These are phyloP conservation scores for Carnegiea gigantea DNA, from an alignment of 179 eudicot species.

Conservation along the genomic window DNA sequence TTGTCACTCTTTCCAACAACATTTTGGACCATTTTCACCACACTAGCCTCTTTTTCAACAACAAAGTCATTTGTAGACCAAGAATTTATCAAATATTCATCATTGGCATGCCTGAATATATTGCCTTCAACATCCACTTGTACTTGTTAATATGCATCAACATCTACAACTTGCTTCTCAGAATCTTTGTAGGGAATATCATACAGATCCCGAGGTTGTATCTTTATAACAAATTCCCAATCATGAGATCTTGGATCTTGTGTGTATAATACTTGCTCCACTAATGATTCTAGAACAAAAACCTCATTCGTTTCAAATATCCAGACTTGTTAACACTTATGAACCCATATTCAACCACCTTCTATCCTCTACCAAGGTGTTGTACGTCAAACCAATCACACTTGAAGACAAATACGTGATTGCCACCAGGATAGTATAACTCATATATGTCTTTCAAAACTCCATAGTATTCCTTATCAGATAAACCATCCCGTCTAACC, in stretches of 20 bases:
- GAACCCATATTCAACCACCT: neutral
- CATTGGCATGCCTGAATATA: neutral
- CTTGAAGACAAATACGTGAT: neutral
- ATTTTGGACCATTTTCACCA: neutral
- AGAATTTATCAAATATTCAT: neutral
- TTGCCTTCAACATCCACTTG: neutral
- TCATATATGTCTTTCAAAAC: neutral
- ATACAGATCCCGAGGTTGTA: neutral
- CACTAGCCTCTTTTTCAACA: neutral
- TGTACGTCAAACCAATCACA: neutral
- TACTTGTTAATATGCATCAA: neutral
- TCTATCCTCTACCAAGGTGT: neutral
- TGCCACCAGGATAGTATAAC: neutral
- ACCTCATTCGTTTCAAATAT: neutral
- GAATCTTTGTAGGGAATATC: neutral
- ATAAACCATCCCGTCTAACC: too few species aligned
- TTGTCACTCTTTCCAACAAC: neutral
- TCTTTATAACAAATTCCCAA: neutral
- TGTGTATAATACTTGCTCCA: neutral
- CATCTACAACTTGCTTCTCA: neutral
- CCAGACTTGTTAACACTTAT: neutral
- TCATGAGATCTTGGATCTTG: neutral
- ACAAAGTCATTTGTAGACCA: neutral
- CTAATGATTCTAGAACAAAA: neutral
- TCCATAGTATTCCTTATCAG: too few species aligned